Evolutionary conservation across 768 basidiomycete genomes (phyloP).

Genomic region (Lentinula aciculospora): DNA sequence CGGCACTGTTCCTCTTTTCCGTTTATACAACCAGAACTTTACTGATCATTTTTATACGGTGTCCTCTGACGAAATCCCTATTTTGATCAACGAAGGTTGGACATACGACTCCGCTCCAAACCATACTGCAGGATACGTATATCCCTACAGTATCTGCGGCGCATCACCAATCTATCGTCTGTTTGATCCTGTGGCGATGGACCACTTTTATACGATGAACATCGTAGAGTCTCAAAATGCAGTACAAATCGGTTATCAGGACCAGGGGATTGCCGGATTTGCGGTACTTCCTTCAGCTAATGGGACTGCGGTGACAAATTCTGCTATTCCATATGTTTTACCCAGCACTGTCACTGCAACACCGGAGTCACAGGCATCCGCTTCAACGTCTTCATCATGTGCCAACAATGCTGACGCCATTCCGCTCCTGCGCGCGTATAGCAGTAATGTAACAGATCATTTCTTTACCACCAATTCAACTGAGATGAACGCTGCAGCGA

Average conservation of each 20-base stretch:
- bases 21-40: neutral
- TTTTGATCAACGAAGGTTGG: neutral
- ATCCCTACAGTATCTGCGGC: neutral
- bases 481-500: neutral
- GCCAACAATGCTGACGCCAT: neutral
- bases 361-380: neutral
- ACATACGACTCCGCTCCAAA: neutral
- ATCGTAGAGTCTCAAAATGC: neutral
- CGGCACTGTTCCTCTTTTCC: slow-evolving; percentile 1
- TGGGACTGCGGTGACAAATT: neutral
- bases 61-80: neutral
- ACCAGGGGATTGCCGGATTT: neutral
- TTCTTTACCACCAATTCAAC: neutral
- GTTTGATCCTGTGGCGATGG: neutral
- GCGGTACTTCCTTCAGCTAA: neutral
- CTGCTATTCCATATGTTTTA: neutral
- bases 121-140: neutral
- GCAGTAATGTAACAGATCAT: neutral
- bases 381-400: neutral
- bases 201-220: neutral
- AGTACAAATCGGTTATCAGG: neutral
- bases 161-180: neutral
- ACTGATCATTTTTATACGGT: slow-evolving; percentile 1
- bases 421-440: neutral
- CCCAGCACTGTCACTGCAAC: neutral